Conservation (phyloP, 2,329 filamentous ascomycete genomes). For the Intubia oerlemansii region DNA sequence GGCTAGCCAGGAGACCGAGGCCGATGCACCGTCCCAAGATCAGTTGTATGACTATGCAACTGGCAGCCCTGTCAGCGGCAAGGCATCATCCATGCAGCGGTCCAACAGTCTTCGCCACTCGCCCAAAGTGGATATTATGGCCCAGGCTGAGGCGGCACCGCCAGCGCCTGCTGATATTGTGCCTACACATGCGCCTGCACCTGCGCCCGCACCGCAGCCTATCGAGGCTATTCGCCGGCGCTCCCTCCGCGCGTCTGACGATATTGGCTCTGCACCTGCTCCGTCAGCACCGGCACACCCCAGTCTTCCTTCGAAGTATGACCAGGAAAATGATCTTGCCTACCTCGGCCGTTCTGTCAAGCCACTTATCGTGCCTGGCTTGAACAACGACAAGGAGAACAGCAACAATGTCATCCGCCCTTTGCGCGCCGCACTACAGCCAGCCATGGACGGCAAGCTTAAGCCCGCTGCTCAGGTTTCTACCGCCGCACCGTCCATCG, state of each 20-base stretch:
- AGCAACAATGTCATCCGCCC: constrained; percentile 15
- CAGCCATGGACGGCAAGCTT: neutral
- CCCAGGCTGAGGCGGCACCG: too few relatives aligned
- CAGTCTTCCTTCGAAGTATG: too few relatives aligned
- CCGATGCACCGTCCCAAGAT: neutral
- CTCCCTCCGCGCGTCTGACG: too few relatives aligned
- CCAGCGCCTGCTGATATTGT: too few relatives aligned
- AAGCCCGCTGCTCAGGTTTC: neutral
- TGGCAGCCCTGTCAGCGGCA: constrained; percentile 34
- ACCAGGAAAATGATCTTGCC: constrained; percentile 71
- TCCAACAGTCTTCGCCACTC: constrained; percentile 11
- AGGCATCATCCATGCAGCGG: constrained; percentile 14
- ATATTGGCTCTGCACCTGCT: too few relatives aligned
- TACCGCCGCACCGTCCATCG: neutral
- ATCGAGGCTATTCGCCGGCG: too few relatives aligned
- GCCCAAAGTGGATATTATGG: constrained; percentile 7
- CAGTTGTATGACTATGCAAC: constrained; percentile 29
- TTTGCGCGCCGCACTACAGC: constrained; percentile 14
- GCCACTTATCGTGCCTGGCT: constrained; percentile 18
- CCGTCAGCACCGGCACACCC: too few relatives aligned
- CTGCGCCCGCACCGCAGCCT: too few relatives aligned
- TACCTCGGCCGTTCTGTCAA: constrained; percentile 42
- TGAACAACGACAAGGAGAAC: constrained; percentile 26
- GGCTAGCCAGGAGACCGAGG: constrained; percentile 20
- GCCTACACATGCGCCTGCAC: too few relatives aligned